Base-by-base conservation (phyloP, 1,284 basidiomycete genomes). In the Hemileia vastatrix region DNA sequence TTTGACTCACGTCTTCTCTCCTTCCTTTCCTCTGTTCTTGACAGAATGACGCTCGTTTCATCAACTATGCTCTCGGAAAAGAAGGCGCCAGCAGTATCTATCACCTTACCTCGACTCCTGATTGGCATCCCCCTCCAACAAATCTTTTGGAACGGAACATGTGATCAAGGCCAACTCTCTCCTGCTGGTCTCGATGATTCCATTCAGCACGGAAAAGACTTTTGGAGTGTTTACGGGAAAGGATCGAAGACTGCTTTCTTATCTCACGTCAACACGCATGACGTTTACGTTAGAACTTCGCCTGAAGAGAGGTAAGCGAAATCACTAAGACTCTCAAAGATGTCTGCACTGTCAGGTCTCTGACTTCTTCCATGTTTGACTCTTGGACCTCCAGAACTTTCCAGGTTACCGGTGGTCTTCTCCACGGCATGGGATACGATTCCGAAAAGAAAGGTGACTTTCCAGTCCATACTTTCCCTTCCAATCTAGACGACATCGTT, bases 341-440 rank as follows among this genome's bases (percentile, higher is more conserved):
- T n/a, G n/a, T n/a, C n/a, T n/a, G n/a, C n/a, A n/a, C n/a, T n/a
- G n/a, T n/a, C n/a, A n/a, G n/a, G n/a, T n/a, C n/a, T n/a, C n/a
- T n/a, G n/a, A n/a, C n/a, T n/a, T n/a, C n/a, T n/a, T n/a, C n/a
- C n/a, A n/a, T n/a, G n/a, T n/a, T n/a, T n/a, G n/a, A n/a, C n/a
- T n/a, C n/a, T n/a, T n/a, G n/a, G n/a, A n/a, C n/a, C n/a, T n/a
- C n/a, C n/a, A n/a, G 81, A 31, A 83, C 82, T 6, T 80, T 79
- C 59, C 80, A 82, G 63, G 82, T 71, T 23, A 77, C 81, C 0
- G 78, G 81, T 44, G 82, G 79, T 2, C 63, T 83, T 27, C 70
- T 83, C 32, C 77, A 72, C 27, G 82, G 82, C 5, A 81, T 82
- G 80, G 80, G 82, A n/a, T n/a, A n/a, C n/a, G n/a, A n/a, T n/a